Base-by-base conservation (phyloP, 345 rosid species). In the Syzygium grande region DNA sequence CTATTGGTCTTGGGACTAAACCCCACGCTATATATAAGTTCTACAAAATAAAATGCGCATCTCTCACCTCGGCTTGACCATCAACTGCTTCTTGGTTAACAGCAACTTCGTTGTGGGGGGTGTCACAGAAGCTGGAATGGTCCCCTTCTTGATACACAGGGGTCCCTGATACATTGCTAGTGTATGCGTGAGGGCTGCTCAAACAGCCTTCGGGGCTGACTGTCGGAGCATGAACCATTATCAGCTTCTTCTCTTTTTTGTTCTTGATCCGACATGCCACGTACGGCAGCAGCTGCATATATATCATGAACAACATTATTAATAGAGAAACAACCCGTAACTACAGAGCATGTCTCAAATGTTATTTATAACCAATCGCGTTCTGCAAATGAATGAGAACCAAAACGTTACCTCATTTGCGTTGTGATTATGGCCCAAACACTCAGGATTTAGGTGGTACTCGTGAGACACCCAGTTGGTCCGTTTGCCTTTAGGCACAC, bases 381-480 rank as follows among this genome's bases (percentile, higher is more conserved):
- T 73, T 34, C 25, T 19, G 46, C 80, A 73, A 41, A 73, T 73
- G 46, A 73, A 73, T 73, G 2, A 73, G 49, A 73, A 38, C 7
- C 83, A 5, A 73, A 17, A 19, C 2, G 46, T 38, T 17, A 52
- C 55, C 86, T 84, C 23, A n/a, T 52, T 23, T 52, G 84, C 49
- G 27, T 23, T n/a, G 21, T 9, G 65, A 89, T 86, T 61, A 65
- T 86, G 89, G 86, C 49, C 25, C 30, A 92, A 90, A 85, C 61
- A 87, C 30, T 29, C 51, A 7, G 86, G 79, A 29, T 85, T 73
- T 83, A 88, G 17, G 9, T 78, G 84, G 11, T 51, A 88, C 59
- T 94, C 95, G 17, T 92, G 92, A 14, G 91, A 89, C 51, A 91
- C 86, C 96, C 95, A 94, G 0, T 51, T 22, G 19, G 94, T 88